Base-by-base conservation (phyloP, 2,329 filamentous ascomycete species). In the Arthrinium puccinioides region DNA sequence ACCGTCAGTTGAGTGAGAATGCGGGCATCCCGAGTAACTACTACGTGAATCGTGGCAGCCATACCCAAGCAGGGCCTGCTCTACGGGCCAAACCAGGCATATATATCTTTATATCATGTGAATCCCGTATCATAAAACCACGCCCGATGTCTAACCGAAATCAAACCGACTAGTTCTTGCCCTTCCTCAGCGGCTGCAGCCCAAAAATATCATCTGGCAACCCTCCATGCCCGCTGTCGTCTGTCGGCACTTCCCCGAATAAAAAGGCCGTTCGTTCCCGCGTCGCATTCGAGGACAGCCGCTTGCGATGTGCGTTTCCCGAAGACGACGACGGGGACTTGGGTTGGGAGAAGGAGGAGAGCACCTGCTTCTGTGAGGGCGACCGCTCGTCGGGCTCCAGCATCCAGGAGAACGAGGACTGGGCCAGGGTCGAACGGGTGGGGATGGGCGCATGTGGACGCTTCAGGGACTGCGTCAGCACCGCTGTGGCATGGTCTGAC, bases 401-500 rank as follows among this genome's bases (percentile, higher is more conserved):
- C 82, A 88, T 88, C 81, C 82, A 87, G 2, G 83, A 80, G 56
- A 87, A 88, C 4, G 80, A 83, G 7, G 84, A 87, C 46, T 85
- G 82, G 1, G 82, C 81, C 23, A 87, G 67, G 1, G 72, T 76
- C 4, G 82, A 83, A 16, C 81, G 71, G 15, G 76, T 76, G 1
- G 75, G 76, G 13, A 78, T 70, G 2, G 73, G 61, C 30, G 56
- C 61, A 4, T 50, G 45, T 10, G 60, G 55, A 9, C 59, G 46
- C 44, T 59, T 32, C 52, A 50, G 37, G 42, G 57, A 16, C 9
- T 15, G 10, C 5, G 32, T 45, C 33, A 49, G 49, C 8, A 42
- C 38, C n/a, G 42, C 32, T n/a, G 44, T 44, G 14, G 46, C 32
- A 6, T 44, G 32, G 13, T 21, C 24, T 6, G 37, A 34, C 9